Conservation (phyloP, 139 green algal species). For the Micractinium conductrix region DNA sequence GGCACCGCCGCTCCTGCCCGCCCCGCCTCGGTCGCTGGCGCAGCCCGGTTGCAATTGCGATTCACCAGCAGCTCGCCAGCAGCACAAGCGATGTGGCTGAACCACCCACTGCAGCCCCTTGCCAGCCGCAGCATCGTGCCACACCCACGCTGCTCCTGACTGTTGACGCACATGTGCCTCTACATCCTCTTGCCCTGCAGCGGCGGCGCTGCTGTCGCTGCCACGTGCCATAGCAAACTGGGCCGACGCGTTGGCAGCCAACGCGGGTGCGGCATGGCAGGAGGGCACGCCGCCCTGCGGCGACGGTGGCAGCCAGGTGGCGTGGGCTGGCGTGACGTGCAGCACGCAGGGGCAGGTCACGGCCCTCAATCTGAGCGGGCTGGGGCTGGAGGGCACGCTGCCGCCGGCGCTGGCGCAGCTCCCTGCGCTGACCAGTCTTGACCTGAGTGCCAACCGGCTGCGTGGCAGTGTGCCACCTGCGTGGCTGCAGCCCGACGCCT, state of each 20-base stretch:
- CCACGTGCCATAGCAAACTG: not conserved
- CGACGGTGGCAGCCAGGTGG: not conserved
- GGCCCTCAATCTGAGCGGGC: not conserved
- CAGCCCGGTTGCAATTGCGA: too few relatives aligned
- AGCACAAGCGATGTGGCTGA: too few relatives aligned
- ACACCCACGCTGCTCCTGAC: too few relatives aligned
- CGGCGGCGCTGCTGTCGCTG: not conserved
- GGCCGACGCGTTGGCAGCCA: not conserved
- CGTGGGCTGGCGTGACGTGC: conserved; percentile 9
- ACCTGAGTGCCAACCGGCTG: conserved; percentile 9
- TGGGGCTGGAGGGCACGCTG: conserved; percentile 35
- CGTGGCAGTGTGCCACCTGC: not conserved
- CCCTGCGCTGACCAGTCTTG: conserved; percentile 6
- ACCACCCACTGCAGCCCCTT: too few relatives aligned
- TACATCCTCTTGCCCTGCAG: conserved; percentile 1
- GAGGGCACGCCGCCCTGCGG: conserved; percentile 4
- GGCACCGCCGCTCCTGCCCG: too few relatives aligned
- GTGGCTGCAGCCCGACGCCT: not conserved
- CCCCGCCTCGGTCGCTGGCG: too few relatives aligned
- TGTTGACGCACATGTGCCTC: not conserved
- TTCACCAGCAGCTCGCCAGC: too few relatives aligned
- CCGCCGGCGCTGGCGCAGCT: conserved; percentile 17
- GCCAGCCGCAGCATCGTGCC: too few relatives aligned
- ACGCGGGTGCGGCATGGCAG: conserved; percentile 2
- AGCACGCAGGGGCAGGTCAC: not conserved